Evolutionary conservation across 2,329 filamentous ascomycete genomes (phyloP), one percentile per base, ranked within the genome.

Genomic region (Cordyceps javanica): DNA sequence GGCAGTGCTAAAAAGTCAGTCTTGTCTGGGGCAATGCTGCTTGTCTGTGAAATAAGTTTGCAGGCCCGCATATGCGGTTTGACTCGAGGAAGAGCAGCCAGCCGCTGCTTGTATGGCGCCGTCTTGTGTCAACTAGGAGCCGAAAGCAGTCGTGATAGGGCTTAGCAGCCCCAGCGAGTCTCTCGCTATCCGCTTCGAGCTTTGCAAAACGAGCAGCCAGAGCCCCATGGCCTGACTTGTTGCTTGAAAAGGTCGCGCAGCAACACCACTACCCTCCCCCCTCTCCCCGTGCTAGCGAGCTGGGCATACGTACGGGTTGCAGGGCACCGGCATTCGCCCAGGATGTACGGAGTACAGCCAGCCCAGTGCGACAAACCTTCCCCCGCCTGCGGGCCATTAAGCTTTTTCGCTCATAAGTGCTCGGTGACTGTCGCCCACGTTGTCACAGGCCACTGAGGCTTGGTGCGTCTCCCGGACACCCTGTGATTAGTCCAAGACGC

Each of bases 211-310:
- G 36, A 13, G 10, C 5, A 32, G 13, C 44, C 8, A 11, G 38
- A 14, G 21, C 16, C 30, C 25, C 26, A 36, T 55, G 34, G 54
- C 34, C 44, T 49, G 54, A 49, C 46, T 25, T 49, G 54, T 26
- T 49, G 44, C 54, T 45, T 11, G 44, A 41, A 49, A 56, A 28
- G 44, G 54, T 34, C 45, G 26, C 16, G 36, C 28, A n/a, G n/a
- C n/a, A 30, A 34, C 25, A 49, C 21, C 54, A 42, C 25, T 41
- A 41, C 44, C n/a, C n/a, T n/a, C n/a, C n/a, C n/a, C n/a, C n/a
- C n/a, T n/a, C n/a, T n/a, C n/a, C n/a, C n/a, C 26, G 3, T 48
- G 45, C 44, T 41, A 56, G 54, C 45, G n/a, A 49, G 54, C 54
- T 41, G 44, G 44, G 53, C 32, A 34, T 30, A 39, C 11, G 32